These are phyloP conservation scores for Mycena citricolor DNA, from an alignment of 1,284 basidiomycete species.

Conservation along the genomic window DNA sequence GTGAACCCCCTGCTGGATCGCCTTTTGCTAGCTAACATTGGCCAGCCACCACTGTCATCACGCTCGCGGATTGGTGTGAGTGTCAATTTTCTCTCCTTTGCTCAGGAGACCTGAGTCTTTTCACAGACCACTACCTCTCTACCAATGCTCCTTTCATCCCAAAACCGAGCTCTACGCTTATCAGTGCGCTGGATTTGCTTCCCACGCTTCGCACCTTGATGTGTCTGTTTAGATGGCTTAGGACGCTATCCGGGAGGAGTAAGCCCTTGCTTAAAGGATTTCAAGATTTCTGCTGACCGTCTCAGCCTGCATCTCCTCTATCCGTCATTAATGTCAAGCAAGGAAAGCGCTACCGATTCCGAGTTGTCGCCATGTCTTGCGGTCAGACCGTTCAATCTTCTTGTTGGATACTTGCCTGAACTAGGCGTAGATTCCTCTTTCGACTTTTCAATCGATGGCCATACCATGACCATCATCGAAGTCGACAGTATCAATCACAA, in stretches of 20 bases:
- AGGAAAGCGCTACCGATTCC: slow-evolving; percentile 49
- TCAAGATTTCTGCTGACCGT: background rate
- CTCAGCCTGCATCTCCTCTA: slow-evolving; percentile 24
- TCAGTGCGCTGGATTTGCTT: slow-evolving; percentile 5
- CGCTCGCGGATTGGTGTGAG: slow-evolving; percentile 42
- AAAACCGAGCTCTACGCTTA: slow-evolving; percentile 2
- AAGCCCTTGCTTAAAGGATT: background rate
- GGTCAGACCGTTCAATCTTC: slow-evolving; percentile 15
- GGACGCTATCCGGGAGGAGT: slow-evolving; percentile 18
- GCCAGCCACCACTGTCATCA: slow-evolving; percentile 37
- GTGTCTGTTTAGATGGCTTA: slow-evolving; percentile 18
- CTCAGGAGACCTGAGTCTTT: background rate
- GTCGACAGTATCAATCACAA: slow-evolving; percentile 28
- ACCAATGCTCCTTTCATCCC: background rate
- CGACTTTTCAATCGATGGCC: slow-evolving; percentile 28
- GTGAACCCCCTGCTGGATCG: slow-evolving; percentile 22
- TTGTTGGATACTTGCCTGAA: no score
- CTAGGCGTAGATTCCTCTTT: slow-evolving; percentile 36
- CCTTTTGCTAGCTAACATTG: background rate
- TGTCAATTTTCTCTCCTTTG: background rate
- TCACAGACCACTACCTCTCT: background rate
- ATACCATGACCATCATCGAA: slow-evolving; percentile 35
- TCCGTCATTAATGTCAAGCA: slow-evolving; percentile 33
- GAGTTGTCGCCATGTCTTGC: slow-evolving; percentile 49
- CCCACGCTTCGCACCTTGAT: slow-evolving; percentile 4